Conservation (phyloP, 2,329 filamentous ascomycete genomes). For the Penicillium italicum region DNA sequence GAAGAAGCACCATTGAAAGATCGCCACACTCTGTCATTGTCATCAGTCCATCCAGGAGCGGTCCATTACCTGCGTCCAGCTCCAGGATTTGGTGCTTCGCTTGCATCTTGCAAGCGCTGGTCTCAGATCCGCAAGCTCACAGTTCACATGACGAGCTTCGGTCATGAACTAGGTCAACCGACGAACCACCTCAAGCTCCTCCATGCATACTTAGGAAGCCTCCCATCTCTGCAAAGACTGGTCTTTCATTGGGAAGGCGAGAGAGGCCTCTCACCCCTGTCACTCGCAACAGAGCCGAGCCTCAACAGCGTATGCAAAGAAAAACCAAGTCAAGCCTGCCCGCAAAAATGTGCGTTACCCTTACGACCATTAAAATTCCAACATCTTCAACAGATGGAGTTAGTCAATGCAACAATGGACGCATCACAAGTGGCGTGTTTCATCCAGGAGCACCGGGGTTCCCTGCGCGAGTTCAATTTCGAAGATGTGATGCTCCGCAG, state of each 20-base stretch:
- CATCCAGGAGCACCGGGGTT: slow-evolving; percentile 62
- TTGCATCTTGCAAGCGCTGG: slow-evolving; percentile 70
- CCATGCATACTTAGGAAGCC: slow-evolving; percentile 72
- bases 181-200: slow-evolving; percentile 73
- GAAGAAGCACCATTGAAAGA: slow-evolving; percentile 66
- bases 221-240: slow-evolving; percentile 65
- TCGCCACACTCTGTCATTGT: slow-evolving; percentile 67
- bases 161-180: slow-evolving; percentile 56
- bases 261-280: slow-evolving; percentile 70
- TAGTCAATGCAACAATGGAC: neutral
- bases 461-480: slow-evolving; percentile 74
- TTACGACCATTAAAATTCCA: slow-evolving; percentile 61
- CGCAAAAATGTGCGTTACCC: slow-evolving; percentile 13
- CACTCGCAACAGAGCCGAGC: slow-evolving; percentile 62
- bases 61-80: slow-evolving; percentile 74
- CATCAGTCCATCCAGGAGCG: slow-evolving; percentile 69
- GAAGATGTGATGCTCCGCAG: slow-evolving; percentile 68
- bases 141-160: slow-evolving; percentile 68
- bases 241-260: slow-evolving; percentile 72
- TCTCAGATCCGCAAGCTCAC: slow-evolving; percentile 70
- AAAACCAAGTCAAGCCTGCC: neutral
- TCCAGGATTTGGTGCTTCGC: slow-evolving; percentile 69
- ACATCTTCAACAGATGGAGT: neutral
- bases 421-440: slow-evolving; percentile 49
- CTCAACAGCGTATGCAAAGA: slow-evolving; percentile 57